These are phyloP conservation scores for Penicillium sp. DNA, from an alignment of 2,329 filamentous ascomycete genomes.

Conservation along the genomic window DNA sequence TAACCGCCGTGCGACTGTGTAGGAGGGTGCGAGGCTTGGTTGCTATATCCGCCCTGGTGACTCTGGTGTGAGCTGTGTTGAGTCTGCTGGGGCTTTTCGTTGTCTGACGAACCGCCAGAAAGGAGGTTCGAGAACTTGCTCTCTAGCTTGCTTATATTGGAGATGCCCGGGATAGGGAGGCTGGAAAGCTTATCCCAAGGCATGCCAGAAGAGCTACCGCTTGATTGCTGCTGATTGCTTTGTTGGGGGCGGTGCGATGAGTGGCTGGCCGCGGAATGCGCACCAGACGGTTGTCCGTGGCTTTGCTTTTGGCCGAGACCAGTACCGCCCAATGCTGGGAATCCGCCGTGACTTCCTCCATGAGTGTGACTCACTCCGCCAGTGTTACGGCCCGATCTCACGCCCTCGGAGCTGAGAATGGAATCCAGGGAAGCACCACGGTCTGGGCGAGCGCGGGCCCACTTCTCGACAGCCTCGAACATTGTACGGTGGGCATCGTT, in stretches of 20 bases:
- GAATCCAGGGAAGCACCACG: conserved; percentile 65
- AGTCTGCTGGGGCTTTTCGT: neutral
- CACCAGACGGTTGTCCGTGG: conserved; percentile 7
- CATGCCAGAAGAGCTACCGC: conserved; percentile 17
- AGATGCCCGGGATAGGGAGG: conserved; percentile 33
- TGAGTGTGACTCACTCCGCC: conserved; percentile 34
- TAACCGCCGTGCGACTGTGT: neutral
- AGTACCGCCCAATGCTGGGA: conserved; percentile 25
- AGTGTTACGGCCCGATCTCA: conserved; percentile 72
- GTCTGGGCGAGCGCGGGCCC: conserved; percentile 68
- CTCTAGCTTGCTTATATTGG: conserved; percentile 36
- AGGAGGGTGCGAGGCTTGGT: neutral
- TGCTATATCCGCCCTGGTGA: neutral
- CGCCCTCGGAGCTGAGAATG: conserved; percentile 76
- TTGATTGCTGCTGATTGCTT: conserved; percentile 20
- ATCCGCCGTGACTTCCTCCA: conserved; percentile 25
- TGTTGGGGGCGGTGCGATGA: conserved; percentile 22
- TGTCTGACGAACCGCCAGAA: conserved; percentile 22
- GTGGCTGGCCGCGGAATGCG: conserved; percentile 16
- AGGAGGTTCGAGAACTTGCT: conserved; percentile 31
- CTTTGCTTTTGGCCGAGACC: conserved; percentile 17
- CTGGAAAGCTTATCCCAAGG: conserved; percentile 26
- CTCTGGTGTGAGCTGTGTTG: conserved; percentile 1
- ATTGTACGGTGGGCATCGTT: conserved; percentile 81
- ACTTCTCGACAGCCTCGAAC: conserved; percentile 79